These are phyloP conservation scores for Fusarium subglutinans DNA, from an alignment of 2,329 filamentous ascomycete genomes.

Conservation along the genomic window DNA sequence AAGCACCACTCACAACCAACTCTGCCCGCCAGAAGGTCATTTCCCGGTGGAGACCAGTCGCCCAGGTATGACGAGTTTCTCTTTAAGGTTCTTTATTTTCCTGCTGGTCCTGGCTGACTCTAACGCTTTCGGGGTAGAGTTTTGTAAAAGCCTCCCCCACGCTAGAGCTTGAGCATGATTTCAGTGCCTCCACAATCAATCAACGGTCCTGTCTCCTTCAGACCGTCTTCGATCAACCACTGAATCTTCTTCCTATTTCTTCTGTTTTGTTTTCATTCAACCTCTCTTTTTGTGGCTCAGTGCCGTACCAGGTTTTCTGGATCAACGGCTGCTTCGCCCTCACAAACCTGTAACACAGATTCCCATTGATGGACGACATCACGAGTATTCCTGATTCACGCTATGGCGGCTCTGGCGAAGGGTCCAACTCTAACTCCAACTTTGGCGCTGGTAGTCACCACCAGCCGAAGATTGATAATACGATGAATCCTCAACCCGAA, in stretches of 20 bases:
- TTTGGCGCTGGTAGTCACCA: constrained; percentile 11
- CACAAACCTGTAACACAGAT: not conserved
- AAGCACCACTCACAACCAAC: constrained; percentile 29
- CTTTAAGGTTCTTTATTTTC: constrained; percentile 27
- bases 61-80: constrained; percentile 31
- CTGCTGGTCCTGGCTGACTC: constrained; percentile 12
- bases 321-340: not conserved
- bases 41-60: constrained; percentile 23
- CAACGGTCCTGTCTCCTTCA: constrained; percentile 18
- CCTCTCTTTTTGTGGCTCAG: not conserved
- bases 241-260: not conserved
- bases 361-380: constrained; percentile 45
- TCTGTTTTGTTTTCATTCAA: not conserved
- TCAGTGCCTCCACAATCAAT: constrained; percentile 28
- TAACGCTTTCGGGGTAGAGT: constrained; percentile 19
- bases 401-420: constrained; percentile 32
- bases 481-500: constrained; percentile 12
- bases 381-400: constrained; percentile 35
- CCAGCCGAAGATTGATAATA: constrained; percentile 13
- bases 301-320: constrained; percentile 1
- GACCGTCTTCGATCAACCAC: not conserved
- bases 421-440: constrained; percentile 21
- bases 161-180: constrained; percentile 7
- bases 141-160: constrained; percentile 14
- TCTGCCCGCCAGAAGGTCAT: constrained; percentile 25